Percentiles rank a stretch among this genome's conserved stretches.
Conservation (phyloP, 495 filamentous ascomycete species). For the Neurospora intermedia region DNA sequence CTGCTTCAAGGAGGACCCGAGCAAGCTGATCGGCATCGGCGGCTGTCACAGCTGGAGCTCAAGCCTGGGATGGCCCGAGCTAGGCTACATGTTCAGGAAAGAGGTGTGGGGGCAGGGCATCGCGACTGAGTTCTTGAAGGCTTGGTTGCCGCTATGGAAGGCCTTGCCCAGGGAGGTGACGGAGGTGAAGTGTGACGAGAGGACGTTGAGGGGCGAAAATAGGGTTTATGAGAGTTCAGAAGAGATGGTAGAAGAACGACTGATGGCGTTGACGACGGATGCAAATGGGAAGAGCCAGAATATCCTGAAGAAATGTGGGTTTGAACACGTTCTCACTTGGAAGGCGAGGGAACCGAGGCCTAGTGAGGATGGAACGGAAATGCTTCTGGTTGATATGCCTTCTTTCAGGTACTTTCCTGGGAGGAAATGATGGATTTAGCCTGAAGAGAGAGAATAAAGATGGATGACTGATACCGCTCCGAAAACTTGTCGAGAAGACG, state of each 20-base stretch:
- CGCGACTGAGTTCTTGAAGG: constrained; percentile 36
- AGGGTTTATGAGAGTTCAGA: constrained; percentile 11
- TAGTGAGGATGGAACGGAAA: background rate
- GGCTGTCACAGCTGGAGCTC: constrained; percentile 16
- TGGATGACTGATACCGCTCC: background rate
- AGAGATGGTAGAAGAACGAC: constrained; percentile 16
- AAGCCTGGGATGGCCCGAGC: constrained; percentile 33
- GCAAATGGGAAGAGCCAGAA: constrained; percentile 26
- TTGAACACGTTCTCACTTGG: constrained; percentile 20
- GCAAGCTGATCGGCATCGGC: constrained; percentile 31
- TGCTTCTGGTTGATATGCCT: constrained; percentile 6
- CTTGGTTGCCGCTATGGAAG: constrained; percentile 27
- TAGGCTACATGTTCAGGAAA: constrained; percentile 37
- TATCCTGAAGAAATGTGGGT: constrained; percentile 30
- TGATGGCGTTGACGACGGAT: constrained; percentile 26
- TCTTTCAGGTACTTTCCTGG: constrained; percentile 11
- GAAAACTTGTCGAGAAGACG: background rate
- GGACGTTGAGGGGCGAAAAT: constrained; percentile 5
- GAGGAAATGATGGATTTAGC: background rate
- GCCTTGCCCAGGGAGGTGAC: constrained; percentile 26
- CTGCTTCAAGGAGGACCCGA: constrained; percentile 20
- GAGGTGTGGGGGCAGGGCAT: constrained; percentile 37
- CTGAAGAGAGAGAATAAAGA: background rate
- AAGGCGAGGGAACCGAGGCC: constrained; percentile 10
- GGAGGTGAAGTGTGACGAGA: constrained; percentile 15